Evolutionary conservation across 257 asterid species (phyloP), one percentile per base, ranked within the genome.

Genomic region (Plantago elongata): DNA sequence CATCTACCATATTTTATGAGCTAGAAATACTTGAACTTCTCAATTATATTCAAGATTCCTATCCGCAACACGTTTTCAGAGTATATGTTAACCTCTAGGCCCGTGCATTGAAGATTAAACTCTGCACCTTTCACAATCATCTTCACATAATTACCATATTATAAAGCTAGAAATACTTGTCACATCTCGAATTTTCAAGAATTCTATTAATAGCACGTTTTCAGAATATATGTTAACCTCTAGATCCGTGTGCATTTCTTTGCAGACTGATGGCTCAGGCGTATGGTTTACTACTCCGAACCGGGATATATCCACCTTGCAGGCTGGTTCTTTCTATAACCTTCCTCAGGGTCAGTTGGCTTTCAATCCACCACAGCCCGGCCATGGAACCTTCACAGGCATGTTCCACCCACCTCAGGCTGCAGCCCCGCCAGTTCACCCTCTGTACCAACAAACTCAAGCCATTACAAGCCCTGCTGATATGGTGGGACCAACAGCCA

Each of bases 301-400:
- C 61, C 83, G 90, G 50, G 96, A 90, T 69, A 71, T 90, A 9
- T 75, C 94, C 49, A 61, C 88, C 66, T 48, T 90, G 74, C 96
- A 76, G 67, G 84, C 86, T 61, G 83, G 84, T 78, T 76, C 97
- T 1, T 87, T 87, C 75, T 90, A 85, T 77, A 87, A 81, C 70
- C 78, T 87, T 75, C 87, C 97, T 60, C 96, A 77, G 70, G 88
- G 90, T 45, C 95, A 87, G 68, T 69, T 89, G 78, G 82, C 94
- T 66, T 85, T 86, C 27, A 9, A 88, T 63, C 88, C 92, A 43
- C 56, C 86, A 7, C 95, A 84, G 75, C 80, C 89, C 7, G 89
- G 91, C 64, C 95, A 83, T 42, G 92, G 94, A 62, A 52, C 94
- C 67, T 89, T 82, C 72, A 69, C 97, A 0, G 81, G 94, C 18